Base-by-base conservation (phyloP, 805 yeast genomes). In the Isabelozyma pseudorhagii region DNA sequence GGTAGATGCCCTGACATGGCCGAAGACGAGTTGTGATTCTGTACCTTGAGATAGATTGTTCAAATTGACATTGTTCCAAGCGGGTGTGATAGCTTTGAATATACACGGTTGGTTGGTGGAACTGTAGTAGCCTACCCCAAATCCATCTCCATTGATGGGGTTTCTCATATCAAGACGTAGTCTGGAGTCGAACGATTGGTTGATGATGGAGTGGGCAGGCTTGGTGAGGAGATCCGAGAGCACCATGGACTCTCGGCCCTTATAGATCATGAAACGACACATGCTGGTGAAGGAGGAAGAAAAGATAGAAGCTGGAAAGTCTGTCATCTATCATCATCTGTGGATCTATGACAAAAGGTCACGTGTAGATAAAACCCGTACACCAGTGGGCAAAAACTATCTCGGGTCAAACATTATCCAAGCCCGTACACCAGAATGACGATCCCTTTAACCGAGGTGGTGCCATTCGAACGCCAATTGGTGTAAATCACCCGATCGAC, bases 121-220 rank as follows among this genome's bases (percentile, higher is more conserved):
- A 8, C 72, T 60, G 47, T 94, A 94, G 69, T 94, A 94, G 0
- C 98, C 98, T 18, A 94, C 93, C 1, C 99, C 99, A 67, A 94
- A 94, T 0, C 99, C 99, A 67, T 94, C 99, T 40, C 99, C 99
- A 65, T 94, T 94, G 57, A 94, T 89, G 1, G 99, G 98, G 46
- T 96, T 82, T 55, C 96, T 74, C 70, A 83, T 85, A 62, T 94
- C 98, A 14, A 94, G 75, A 49, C 99, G 77, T 39, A 94, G 75
- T 45, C 99, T 71, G 40, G 94, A 84, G 64, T 94, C 99, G 62
- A 88, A 94, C 2, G 97, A 89, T 63, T 94, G 99, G 66, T 93
- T 93, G 64, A 94, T 94, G 61, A 94, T 94, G 4, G 97, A 91
- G 64, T 94, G 99, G 1, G 97, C 97, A 0, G 99, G 99, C 50